Evolutionary conservation across 331 rosid species (phyloP).

Genomic region (Cydonia oblonga): DNA sequence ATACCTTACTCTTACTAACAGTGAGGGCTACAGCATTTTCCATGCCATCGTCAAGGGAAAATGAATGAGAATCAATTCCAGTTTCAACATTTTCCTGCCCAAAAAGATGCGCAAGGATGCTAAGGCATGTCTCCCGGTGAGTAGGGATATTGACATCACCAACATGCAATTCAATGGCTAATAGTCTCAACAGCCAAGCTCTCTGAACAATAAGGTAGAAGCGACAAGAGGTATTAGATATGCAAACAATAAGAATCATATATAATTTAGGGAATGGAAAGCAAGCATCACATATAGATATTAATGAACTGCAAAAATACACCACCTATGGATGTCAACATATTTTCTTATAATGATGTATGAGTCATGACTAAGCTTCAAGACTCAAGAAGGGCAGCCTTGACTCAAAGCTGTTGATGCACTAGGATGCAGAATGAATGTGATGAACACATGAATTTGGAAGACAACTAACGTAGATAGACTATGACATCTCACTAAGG

Average conservation of each 20-base stretch:
- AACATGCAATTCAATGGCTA: conserved; percentile 80
- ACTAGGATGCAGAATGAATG: not conserved
- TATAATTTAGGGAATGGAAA: not conserved
- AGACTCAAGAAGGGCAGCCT: not conserved
- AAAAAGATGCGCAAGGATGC: conserved; percentile 66
- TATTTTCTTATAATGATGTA: not conserved
- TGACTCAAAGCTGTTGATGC: not conserved
- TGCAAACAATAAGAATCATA: not conserved
- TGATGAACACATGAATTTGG: not conserved
- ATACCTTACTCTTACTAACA: conserved; percentile 80
- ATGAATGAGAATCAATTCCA: conserved; percentile 33
- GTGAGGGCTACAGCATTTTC: conserved; percentile 45
- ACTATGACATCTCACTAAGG: not conserved
- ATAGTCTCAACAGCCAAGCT: conserved; percentile 79
- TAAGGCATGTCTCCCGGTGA: conserved; percentile 59
- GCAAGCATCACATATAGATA: not conserved
- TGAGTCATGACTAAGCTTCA: not conserved
- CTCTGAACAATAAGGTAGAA: conserved; percentile 37
- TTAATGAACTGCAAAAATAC: not conserved
- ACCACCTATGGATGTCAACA: not conserved
- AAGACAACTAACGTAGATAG: not conserved
- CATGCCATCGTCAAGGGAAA: conserved; percentile 29
- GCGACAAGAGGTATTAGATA: not conserved
- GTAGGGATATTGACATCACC: conserved; percentile 59
- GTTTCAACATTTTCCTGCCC: conserved; percentile 41